Evolutionary conservation across 2,329 filamentous ascomycete genomes (phyloP).

Genomic region (Epichloe festucae): DNA sequence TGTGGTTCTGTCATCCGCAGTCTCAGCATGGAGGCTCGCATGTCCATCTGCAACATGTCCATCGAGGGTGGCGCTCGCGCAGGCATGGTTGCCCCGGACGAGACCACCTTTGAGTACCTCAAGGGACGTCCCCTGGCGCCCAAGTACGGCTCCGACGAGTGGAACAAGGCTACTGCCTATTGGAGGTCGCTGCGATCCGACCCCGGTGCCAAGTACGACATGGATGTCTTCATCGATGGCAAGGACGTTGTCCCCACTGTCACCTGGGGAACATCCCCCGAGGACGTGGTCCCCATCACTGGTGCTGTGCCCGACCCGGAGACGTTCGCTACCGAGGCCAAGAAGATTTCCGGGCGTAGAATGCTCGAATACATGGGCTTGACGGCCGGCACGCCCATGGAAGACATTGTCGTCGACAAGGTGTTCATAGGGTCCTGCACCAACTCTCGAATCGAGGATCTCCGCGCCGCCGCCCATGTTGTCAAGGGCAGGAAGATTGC

Average conservation of each 20-base stretch:
- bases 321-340: slow-evolving; percentile 65
- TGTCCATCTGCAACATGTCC: slow-evolving; percentile 99
- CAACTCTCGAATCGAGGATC: slow-evolving; percentile 91
- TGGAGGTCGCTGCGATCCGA: slow-evolving; percentile 83
- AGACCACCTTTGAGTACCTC: slow-evolving; percentile 89
- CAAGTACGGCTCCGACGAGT: slow-evolving; percentile 69
- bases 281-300: slow-evolving; percentile 92
- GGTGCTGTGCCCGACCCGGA: slow-evolving; percentile 83
- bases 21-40: slow-evolving; percentile 91
- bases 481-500: slow-evolving; percentile 83
- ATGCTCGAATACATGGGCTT: slow-evolving; percentile 96
- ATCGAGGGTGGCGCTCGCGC: slow-evolving; percentile 92
- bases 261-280: slow-evolving; percentile 93
- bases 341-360: slow-evolving; percentile 66
- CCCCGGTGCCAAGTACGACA: slow-evolving; percentile 77
- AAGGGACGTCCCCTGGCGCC: slow-evolving; percentile 83
- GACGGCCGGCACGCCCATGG: slow-evolving; percentile 71
- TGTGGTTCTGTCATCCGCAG: slow-evolving; percentile 83
- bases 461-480: slow-evolving; percentile 73
- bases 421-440: slow-evolving; percentile 98
- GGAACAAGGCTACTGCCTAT: slow-evolving; percentile 78
- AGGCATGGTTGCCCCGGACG: slow-evolving; percentile 92
- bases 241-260: slow-evolving; percentile 91
- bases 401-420: slow-evolving; percentile 88
- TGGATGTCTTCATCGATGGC: slow-evolving; percentile 76